Evolutionary conservation across 1,139 yeast genomes (phyloP).

Genomic region (Yamadazyma mexicana): DNA sequence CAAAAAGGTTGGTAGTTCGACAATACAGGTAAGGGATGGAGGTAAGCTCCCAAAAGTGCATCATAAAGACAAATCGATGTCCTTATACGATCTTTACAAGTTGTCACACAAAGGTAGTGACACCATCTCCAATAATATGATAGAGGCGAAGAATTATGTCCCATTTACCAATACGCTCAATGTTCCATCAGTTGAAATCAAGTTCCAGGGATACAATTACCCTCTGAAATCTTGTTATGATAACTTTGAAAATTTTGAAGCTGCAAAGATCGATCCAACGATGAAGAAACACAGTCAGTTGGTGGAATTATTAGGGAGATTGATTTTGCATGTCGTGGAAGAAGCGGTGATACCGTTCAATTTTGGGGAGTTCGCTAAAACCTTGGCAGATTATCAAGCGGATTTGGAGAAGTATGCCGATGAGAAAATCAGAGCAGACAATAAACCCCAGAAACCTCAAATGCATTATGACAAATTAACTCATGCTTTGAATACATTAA

Average conservation of each 20-base stretch:
- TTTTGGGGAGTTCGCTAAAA: slow-evolving; percentile 47
- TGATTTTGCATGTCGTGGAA: slow-evolving; percentile 62
- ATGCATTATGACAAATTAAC: slow-evolving; percentile 31
- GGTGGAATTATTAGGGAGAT: slow-evolving; percentile 55
- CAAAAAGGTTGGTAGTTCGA: slow-evolving; percentile 26
- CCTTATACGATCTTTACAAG: slow-evolving; percentile 30
- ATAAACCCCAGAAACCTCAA: slow-evolving; percentile 18
- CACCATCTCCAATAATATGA: slow-evolving; percentile 36
- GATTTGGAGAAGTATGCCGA: slow-evolving; percentile 40
- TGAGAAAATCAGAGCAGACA: slow-evolving; percentile 11
- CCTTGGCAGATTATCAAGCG: slow-evolving; percentile 42
- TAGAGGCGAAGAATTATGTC: slow-evolving; percentile 62
- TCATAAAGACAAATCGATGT: slow-evolving; percentile 10
- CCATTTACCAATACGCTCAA: slow-evolving; percentile 69
- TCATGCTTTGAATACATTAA: slow-evolving; percentile 24
- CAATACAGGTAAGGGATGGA: slow-evolving; percentile 9
- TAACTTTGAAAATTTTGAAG: slow-evolving; percentile 55
- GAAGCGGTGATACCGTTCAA: slow-evolving; percentile 77
- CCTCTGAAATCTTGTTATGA: slow-evolving; percentile 71
- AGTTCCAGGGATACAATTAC: slow-evolving; percentile 43
- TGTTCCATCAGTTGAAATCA: slow-evolving; percentile 66
- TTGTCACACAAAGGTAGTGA: slow-evolving; percentile 27
- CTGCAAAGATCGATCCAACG: slow-evolving; percentile 48
- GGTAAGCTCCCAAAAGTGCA: slow-evolving; percentile 6
- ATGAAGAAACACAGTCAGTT: slow-evolving; percentile 60